These are phyloP conservation scores for Entomortierella lignicola DNA, from an alignment of 192 early-diverging fungal species.

Conservation along the genomic window DNA sequence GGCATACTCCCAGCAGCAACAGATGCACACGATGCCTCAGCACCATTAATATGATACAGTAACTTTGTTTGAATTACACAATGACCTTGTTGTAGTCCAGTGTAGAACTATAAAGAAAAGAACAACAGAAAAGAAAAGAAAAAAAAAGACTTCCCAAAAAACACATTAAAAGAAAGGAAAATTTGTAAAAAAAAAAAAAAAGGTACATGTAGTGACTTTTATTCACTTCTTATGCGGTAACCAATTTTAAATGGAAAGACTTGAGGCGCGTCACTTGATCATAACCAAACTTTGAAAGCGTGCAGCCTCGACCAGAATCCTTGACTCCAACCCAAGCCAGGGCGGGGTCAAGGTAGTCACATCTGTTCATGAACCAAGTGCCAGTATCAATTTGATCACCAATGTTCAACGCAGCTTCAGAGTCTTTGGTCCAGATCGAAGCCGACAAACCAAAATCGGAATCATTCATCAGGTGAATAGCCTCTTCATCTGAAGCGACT, in stretches of 20 bases:
- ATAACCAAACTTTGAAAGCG: conserved; percentile 77
- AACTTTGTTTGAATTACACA: neutral
- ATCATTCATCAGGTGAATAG: conserved; percentile 85
- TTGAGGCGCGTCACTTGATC: conserved; percentile 78
- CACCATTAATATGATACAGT: conserved; percentile 6
- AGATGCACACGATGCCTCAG: conserved; percentile 13
- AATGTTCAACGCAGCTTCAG: conserved; percentile 68
- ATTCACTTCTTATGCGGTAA: conserved; percentile 24
- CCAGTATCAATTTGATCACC: conserved; percentile 77
- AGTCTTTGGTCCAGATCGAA: conserved; percentile 80
- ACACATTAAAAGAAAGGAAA: neutral
- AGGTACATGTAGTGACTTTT: neutral
- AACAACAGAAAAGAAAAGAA: neutral
- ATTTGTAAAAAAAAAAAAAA: too few relatives aligned
- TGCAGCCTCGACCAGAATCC: conserved; percentile 76
- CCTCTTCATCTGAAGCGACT: conserved; percentile 79
- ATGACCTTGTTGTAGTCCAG: too few relatives aligned
- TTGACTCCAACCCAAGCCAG: conserved; percentile 85
- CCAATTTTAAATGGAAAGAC: conserved; percentile 69
- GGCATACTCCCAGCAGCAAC: conserved; percentile 25
- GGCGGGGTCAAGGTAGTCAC: conserved; percentile 86
- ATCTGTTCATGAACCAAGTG: conserved; percentile 88
- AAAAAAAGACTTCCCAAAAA: neutral
- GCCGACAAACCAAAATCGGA: conserved; percentile 82
- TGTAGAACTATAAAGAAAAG: too few relatives aligned